Evolutionary conservation across 208 protist genomes (phyloP).

Genomic region (Leishmania lainsoni): DNA sequence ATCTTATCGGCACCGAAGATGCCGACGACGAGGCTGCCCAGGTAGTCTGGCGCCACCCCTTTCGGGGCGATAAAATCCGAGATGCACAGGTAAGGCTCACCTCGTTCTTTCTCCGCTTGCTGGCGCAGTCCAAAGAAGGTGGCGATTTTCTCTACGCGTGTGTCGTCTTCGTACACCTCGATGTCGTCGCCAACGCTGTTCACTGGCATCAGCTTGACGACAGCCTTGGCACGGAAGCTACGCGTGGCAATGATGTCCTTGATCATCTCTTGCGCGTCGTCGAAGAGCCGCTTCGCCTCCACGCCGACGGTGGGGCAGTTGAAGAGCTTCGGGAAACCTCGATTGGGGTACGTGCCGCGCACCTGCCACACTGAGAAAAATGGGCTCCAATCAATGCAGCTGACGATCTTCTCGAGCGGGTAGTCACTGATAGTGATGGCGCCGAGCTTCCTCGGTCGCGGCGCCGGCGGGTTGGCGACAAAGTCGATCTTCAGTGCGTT

Average conservation of each 20-base stretch:
- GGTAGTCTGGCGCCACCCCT: slow-evolving; percentile 88
- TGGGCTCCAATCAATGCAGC: slow-evolving; percentile 97
- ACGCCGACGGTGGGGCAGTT: slow-evolving; percentile 94
- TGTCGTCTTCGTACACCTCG: slow-evolving; percentile 83
- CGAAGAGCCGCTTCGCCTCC: slow-evolving; percentile 93
- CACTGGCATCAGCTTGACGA: slow-evolving; percentile 92
- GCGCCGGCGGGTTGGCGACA: slow-evolving; percentile 44
- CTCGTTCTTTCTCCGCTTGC: slow-evolving; percentile 93
- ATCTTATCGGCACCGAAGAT: slow-evolving; percentile 90
- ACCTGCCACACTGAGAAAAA: slow-evolving; percentile 96
- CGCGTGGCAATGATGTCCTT: slow-evolving; percentile 85
- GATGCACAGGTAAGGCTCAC: slow-evolving; percentile 89
- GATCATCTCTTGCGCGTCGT: slow-evolving; percentile 91
- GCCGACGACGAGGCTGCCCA: slow-evolving; percentile 92
- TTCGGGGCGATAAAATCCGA: slow-evolving; percentile 95
- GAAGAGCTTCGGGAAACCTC: slow-evolving; percentile 97
- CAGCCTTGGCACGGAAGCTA: slow-evolving; percentile 67
- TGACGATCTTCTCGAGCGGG: slow-evolving; percentile 78
- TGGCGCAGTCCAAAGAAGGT: slow-evolving; percentile 92
- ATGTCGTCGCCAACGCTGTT: slow-evolving; percentile 95
- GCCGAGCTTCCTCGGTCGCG: slow-evolving; percentile 70
- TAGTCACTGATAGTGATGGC: slow-evolving; percentile 79
- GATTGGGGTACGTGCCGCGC: slow-evolving; percentile 95
- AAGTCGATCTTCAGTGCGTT: slow-evolving; percentile 79
- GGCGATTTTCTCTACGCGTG: slow-evolving; percentile 34